A percentile compares a stretch with the other conserved stretches of the same genome.
Conservation (phyloP, 495 filamentous ascomycete species). For the Penicillium lividum region DNA sequence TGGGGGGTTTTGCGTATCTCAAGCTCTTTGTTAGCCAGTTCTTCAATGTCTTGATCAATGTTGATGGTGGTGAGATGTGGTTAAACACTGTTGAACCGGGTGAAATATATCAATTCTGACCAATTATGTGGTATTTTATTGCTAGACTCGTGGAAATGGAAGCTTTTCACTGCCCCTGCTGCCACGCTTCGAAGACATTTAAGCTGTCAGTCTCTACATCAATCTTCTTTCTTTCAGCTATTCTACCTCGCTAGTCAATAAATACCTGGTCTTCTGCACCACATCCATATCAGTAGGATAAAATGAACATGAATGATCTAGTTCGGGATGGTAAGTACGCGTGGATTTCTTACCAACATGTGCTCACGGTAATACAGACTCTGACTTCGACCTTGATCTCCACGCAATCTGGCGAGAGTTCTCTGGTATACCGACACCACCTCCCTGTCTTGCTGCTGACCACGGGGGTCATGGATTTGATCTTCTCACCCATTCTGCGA, state of each 20-base stretch:
- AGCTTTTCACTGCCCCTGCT: background rate
- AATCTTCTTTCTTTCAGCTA: background rate
- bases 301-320: background rate
- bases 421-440: slow-evolving; percentile 10
- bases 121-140: background rate
- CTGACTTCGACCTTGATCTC: slow-evolving; percentile 9
- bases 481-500: background rate
- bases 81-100: background rate
- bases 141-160: background rate
- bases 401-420: slow-evolving; percentile 11
- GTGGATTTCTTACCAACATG: background rate
- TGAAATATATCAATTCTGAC: background rate
- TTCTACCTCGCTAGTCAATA: background rate
- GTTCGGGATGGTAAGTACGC: background rate
- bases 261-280: background rate
- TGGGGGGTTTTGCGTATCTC: background rate
- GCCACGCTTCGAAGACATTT: background rate
- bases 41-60: background rate
- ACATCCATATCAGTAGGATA: background rate
- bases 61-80: background rate
- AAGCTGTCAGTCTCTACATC: background rate
- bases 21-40: background rate
- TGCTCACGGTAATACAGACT: background rate
- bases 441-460: slow-evolving; percentile 15
- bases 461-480: background rate